phyloP scores from a whole-genome alignment of 257 asterid species.

The Solanum chilense region DNA sequence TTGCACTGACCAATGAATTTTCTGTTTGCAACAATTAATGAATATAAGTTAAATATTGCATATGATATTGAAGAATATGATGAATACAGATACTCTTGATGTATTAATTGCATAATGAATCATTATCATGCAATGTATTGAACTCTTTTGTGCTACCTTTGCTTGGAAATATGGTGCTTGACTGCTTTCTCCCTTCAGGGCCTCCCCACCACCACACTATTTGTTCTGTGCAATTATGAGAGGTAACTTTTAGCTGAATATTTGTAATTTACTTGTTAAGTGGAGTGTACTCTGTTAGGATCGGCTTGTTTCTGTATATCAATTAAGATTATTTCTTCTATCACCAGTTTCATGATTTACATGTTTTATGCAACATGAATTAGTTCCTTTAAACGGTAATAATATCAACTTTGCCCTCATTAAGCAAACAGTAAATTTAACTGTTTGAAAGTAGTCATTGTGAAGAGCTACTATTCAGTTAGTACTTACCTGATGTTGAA shows the following conservation, averaged over 20 bases:
- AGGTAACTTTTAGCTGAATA: neutral
- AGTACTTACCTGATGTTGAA: neutral
- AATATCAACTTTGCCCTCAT: neutral
- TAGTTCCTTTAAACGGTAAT: neutral
- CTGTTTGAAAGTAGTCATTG: neutral
- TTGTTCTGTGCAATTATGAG: neutral
- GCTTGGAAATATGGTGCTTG: neutral
- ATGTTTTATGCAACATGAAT: neutral
- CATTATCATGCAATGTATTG: neutral
- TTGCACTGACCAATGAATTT: neutral
- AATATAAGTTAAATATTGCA: neutral
- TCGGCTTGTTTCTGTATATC: neutral
- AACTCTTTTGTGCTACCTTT: neutral
- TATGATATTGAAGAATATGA: neutral
- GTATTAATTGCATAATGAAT: neutral
- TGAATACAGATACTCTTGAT: neutral
- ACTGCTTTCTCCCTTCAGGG: neutral
- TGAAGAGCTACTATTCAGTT: neutral
- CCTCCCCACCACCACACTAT: neutral
- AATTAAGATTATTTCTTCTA: neutral
- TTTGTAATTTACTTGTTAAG: neutral
- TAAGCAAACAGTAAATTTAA: neutral
- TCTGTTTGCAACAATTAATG: neutral
- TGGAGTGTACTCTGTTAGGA: neutral
- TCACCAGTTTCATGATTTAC: neutral